Base-by-base conservation (phyloP, 2,329 filamentous ascomycete species). In the Fusarium scirpi region DNA sequence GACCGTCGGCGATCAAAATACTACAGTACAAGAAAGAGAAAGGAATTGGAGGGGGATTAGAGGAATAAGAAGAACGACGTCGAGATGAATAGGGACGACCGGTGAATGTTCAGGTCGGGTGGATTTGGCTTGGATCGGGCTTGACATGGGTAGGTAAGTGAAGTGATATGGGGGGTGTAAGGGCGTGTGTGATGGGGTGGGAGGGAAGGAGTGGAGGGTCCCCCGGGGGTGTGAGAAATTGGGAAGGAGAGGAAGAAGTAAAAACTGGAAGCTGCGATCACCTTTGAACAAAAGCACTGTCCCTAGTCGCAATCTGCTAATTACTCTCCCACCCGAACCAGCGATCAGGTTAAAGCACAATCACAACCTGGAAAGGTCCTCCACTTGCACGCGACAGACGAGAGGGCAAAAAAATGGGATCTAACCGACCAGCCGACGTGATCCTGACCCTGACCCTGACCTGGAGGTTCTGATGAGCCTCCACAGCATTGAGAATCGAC, bases 381-480 rank as follows among this genome's bases (percentile, higher is more conserved):
- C 74, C 74, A 74, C 70, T 55, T 74, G 66, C 65, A 75, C 65
- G 70, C 64, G 56, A 75, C 68, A 75, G 60, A 58, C 51, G 54
- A 74, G 70, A 75, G 59, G 55, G 62, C 18, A n/a, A n/a, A 38
- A 57, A 74, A 76, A 76, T 75, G 66, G 73, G 70, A 76, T 76
- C 72, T 73, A 67, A 51, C 62, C 72, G 70, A 67, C 53, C 49
- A 43, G 24, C 34, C 49, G 49, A 38, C 34, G 34, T 38, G 34
- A 10, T 38, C 34, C 34, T 38, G 34, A 38, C 34, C 34, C 34
- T 53, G 22, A 24, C 22, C 34, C 34, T 53, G 22, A 52, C 34
- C 34, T 38, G 34, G 34, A 38, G 34, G 34, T 53, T 53, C 58
- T 62, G 41, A 41, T 45, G 59, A 64, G 59, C 62, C 47, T 65